Evolutionary conservation across 2,329 filamentous ascomycete species (phyloP).

Genomic region (Diplodia scrobiculata): DNA sequence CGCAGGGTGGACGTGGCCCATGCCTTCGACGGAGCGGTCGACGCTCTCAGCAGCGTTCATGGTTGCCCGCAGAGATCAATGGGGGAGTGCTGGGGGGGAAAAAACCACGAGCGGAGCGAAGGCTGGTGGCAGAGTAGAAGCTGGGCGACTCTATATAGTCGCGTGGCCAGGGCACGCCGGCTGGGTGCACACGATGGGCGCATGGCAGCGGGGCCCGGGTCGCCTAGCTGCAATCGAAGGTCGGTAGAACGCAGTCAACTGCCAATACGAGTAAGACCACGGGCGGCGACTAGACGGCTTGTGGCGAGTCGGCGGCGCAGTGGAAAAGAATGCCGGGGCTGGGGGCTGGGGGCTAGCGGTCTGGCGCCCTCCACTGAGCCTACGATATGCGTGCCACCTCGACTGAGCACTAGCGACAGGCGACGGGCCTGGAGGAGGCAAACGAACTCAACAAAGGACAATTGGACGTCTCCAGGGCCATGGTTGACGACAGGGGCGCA

Average conservation of each 20-base stretch:
- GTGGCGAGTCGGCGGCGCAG: conserved; percentile 1
- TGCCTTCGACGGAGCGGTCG: conserved; percentile 40
- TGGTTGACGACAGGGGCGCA: too few species aligned
- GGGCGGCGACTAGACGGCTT: background rate
- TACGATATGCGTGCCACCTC: background rate
- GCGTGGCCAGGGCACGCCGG: background rate
- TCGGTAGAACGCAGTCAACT: conserved; percentile 26
- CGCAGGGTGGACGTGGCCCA: conserved; percentile 10
- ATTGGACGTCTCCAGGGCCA: background rate
- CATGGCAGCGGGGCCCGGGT: background rate
- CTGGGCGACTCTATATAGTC: conserved; percentile 24
- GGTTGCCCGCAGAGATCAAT: background rate
- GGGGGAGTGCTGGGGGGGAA: background rate
- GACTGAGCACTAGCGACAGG: background rate
- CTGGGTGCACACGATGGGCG: conserved; percentile 11
- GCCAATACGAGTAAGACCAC: conserved; percentile 28
- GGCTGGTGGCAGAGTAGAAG: background rate
- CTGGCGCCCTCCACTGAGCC: background rate
- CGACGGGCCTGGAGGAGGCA: background rate
- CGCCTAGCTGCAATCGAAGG: conserved; percentile 22
- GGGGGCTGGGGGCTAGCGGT: background rate
- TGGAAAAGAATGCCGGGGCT: background rate
- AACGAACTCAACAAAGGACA: background rate
- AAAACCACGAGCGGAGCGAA: background rate
- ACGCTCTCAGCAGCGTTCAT: conserved; percentile 39